These are phyloP conservation scores for Tulasnella calospora DNA, from an alignment of 768 basidiomycete genomes.

Conservation along the genomic window DNA sequence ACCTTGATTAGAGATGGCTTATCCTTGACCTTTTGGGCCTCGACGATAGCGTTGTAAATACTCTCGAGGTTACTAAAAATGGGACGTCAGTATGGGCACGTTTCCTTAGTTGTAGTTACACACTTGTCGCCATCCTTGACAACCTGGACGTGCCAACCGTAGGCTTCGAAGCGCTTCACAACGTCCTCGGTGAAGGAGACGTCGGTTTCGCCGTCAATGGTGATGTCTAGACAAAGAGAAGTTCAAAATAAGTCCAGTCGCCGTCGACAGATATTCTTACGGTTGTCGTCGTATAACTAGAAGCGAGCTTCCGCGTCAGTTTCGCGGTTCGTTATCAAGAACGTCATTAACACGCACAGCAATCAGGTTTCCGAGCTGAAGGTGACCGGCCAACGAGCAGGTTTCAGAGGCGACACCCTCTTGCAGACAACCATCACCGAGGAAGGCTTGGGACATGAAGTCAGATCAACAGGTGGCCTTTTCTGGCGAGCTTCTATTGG, in stretches of 20 bases:
- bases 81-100: not conserved
- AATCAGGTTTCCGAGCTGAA: constrained; percentile 88
- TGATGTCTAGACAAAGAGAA: constrained; percentile 61
- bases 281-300: constrained; percentile 93
- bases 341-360: constrained; percentile 51
- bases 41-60: constrained; percentile 73
- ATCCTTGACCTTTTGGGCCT: constrained; percentile 66
- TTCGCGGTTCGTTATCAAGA: not conserved
- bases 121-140: constrained; percentile 77
- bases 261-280: constrained; percentile 44
- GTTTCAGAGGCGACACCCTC: constrained; percentile 95
- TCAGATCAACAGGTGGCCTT: constrained; percentile 8
- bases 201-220: constrained; percentile 90
- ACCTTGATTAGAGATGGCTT: constrained; percentile 87
- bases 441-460: constrained; percentile 55
- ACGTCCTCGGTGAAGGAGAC: constrained; percentile 94
- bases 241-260: constrained; percentile 1
- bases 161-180: constrained; percentile 77
- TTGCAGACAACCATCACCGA: constrained; percentile 94
- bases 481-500: constrained; percentile 1
- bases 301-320: not conserved
- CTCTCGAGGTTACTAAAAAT: constrained; percentile 61
- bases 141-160: constrained; percentile 90
- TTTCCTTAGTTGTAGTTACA: constrained; percentile 18
- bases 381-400: constrained; percentile 86